Percentiles rank a stretch among this genome's conserved stretches.
phyloP scores from a whole-genome alignment of 192 early-diverging fungal genomes.

The Coemansia sp. region DNA sequence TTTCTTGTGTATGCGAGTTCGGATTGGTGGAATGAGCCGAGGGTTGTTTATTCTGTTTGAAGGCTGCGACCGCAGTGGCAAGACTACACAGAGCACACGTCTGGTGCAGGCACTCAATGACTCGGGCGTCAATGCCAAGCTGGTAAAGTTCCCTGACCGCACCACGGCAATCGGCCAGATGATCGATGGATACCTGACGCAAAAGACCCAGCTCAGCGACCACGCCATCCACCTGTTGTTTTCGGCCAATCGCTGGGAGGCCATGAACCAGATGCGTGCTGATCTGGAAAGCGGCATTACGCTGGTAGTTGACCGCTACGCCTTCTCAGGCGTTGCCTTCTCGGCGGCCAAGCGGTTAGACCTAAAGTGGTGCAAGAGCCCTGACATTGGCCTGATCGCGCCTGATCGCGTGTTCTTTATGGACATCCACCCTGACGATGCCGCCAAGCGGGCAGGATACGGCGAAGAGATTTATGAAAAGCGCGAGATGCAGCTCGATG shows the following conservation, averaged over 20 bases:
- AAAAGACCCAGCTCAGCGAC: constrained; percentile 68
- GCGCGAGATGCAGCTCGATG: constrained; percentile 76
- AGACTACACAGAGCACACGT: constrained; percentile 79
- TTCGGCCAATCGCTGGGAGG: constrained; percentile 95
- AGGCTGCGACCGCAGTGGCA: constrained; percentile 91
- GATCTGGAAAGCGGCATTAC: constrained; percentile 67
- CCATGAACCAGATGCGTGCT: constrained; percentile 61
- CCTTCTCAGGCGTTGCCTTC: constrained; percentile 93
- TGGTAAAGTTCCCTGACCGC: constrained; percentile 90
- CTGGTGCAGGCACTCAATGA: constrained; percentile 61
- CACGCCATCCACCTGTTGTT: constrained; percentile 89
- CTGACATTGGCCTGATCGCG: constrained; percentile 77
- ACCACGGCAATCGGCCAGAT: constrained; percentile 88
- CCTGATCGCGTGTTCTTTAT: constrained; percentile 90
- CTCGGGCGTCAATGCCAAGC: constrained; percentile 48
- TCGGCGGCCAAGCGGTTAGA: constrained; percentile 84
- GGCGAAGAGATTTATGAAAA: constrained; percentile 93
- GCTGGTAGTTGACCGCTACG: constrained; percentile 90
- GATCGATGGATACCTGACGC: constrained; percentile 81
- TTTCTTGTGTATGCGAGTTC: neutral
- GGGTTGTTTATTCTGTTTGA: constrained; percentile 91
- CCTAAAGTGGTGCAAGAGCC: constrained; percentile 82
- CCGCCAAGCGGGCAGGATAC: constrained; percentile 77
- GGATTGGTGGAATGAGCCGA: constrained; percentile 30
- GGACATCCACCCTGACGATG: constrained; percentile 73